These are phyloP conservation scores for Spathaspora arborariae DNA, from an alignment of 805 yeast species.

Conservation along the genomic window DNA sequence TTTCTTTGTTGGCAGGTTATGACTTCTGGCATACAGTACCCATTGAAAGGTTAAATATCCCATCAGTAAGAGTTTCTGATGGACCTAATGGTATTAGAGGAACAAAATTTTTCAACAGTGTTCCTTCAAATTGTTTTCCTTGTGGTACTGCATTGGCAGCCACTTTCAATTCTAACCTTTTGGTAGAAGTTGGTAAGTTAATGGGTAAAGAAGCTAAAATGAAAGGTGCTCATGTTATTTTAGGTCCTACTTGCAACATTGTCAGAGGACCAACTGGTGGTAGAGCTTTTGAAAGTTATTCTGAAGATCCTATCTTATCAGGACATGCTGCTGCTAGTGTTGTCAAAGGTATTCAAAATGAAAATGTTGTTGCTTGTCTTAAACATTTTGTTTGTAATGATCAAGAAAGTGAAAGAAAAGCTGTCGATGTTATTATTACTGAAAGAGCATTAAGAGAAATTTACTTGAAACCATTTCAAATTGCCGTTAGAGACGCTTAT, in stretches of 20 bases:
- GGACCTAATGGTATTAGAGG: slow-evolving; percentile 69
- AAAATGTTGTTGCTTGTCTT: slow-evolving; percentile 50
- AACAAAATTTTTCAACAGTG: slow-evolving; percentile 49
- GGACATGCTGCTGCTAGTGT: slow-evolving; percentile 46
- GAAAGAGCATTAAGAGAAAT: slow-evolving; percentile 64
- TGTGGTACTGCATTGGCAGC: slow-evolving; percentile 60
- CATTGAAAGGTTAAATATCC: slow-evolving; percentile 40
- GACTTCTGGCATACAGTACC: slow-evolving; percentile 51
- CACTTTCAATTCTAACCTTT: slow-evolving; percentile 49
- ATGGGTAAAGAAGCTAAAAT: slow-evolving; percentile 53
- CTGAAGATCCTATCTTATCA: slow-evolving; percentile 54
- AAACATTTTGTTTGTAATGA: slow-evolving; percentile 66
- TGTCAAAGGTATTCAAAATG: slow-evolving; percentile 52
- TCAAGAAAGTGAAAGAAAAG: slow-evolving; percentile 52
- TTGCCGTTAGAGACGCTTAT: slow-evolving; percentile 49
- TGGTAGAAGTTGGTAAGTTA: slow-evolving; percentile 45
- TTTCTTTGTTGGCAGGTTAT: slow-evolving; percentile 32
- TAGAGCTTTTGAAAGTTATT: slow-evolving; percentile 58
- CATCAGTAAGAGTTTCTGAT: slow-evolving; percentile 46
- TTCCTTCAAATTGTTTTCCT: slow-evolving; percentile 58
- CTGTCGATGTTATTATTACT: slow-evolving; percentile 46
- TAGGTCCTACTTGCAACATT: slow-evolving; percentile 46
- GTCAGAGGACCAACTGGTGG: slow-evolving; percentile 62
- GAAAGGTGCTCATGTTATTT: slow-evolving; percentile 44
- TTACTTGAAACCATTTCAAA: slow-evolving; percentile 59